Percentiles rank a stretch among this genome's conserved stretches.
Evolutionary conservation across 179 eudicot genomes (phyloP).

Genomic region (Amaranthus tricolor): DNA sequence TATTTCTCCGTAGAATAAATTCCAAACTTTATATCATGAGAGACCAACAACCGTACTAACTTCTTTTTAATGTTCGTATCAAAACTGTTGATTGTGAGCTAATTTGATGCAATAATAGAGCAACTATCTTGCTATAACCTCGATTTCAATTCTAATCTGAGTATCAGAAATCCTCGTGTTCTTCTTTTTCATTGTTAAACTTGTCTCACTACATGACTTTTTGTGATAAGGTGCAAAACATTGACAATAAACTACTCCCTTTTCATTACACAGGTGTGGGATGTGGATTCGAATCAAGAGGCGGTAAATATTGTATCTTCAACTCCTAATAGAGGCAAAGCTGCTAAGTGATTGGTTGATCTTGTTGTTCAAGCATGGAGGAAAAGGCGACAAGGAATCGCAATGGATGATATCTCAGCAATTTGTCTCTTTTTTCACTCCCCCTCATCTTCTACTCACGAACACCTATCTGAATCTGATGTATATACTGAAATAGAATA

Average conservation of each 20-base stretch:
- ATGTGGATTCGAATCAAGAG: constrained; percentile 85
- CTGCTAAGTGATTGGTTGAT: constrained; percentile 65
- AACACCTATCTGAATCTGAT: constrained; percentile 11
- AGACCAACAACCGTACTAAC: neutral
- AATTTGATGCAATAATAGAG: neutral
- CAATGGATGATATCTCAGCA: constrained; percentile 81
- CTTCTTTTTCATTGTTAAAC: neutral
- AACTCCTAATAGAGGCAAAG: constrained; percentile 45
- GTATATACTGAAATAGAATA: constrained; percentile 18
- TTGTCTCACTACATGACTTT: neutral
- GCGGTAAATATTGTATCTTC: constrained; percentile 71
- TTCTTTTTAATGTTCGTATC: neutral
- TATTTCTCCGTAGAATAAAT: neutral
- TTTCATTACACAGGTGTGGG: constrained; percentile 67
- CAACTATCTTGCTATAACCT: too few species aligned
- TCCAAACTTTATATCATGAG: neutral
- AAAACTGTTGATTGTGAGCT: neutral
- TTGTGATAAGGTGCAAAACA: neutral
- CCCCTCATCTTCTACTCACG: constrained; percentile 23
- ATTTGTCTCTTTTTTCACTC: constrained; percentile 75
- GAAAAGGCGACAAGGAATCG: constrained; percentile 64
- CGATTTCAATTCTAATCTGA: neutral
- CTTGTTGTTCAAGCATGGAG: constrained; percentile 67
- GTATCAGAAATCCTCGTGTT: neutral
- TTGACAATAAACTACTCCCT: neutral